Percentiles rank a stretch among this genome's conserved stretches.
phyloP scores from a whole-genome alignment of 164 flowering plant species.

The Umbilicus rupestris region DNA sequence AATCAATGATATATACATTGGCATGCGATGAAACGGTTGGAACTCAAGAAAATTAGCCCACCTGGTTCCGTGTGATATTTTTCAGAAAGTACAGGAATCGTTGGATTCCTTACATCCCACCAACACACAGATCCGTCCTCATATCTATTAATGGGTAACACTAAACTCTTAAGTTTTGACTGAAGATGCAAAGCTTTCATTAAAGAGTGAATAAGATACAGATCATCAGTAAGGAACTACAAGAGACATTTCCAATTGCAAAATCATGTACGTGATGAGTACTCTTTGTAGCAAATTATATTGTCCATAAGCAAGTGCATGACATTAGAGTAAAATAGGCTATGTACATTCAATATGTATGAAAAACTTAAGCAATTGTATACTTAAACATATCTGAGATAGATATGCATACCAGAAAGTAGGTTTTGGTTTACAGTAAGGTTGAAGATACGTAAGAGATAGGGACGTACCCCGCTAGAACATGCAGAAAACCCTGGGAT shows the following conservation, averaged over 20 bases:
- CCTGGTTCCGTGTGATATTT: slow-evolving; percentile 90
- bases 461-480: slow-evolving; percentile 65
- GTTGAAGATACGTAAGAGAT: no score
- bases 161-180: background rate
- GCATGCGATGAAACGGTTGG: background rate
- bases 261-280: background rate
- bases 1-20: background rate
- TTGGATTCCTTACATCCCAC: slow-evolving; percentile 86
- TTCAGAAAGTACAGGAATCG: slow-evolving; percentile 50
- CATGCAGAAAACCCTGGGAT: slow-evolving; percentile 52
- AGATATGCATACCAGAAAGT: background rate
- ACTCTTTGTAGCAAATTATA: background rate
- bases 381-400: background rate
- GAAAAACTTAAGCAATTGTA: background rate
- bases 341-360: background rate
- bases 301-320: background rate
- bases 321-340: background rate
- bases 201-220: background rate
- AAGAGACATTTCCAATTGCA: background rate
- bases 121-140: slow-evolving; percentile 87
- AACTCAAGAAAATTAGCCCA: slow-evolving; percentile 11
- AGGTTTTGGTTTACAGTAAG: background rate
- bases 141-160: slow-evolving; percentile 33
- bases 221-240: background rate
- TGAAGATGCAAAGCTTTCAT: background rate